phyloP scores from a whole-genome alignment of 2,329 filamentous ascomycete species.

The Furcasterigmium furcatum region DNA sequence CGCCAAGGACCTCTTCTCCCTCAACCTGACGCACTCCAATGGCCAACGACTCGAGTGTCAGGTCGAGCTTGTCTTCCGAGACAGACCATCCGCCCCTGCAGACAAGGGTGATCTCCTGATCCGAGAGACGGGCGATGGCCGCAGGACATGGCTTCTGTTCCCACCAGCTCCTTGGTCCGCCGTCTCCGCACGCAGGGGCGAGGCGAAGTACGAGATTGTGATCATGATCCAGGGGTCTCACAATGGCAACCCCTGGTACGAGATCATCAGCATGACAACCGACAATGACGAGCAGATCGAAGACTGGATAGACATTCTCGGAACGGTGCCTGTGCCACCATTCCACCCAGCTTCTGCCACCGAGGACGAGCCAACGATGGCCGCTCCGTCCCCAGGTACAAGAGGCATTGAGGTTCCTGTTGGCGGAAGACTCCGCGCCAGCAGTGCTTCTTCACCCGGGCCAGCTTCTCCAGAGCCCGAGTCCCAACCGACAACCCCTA shows the following conservation, averaged over 20 bases:
- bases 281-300: slow-evolving; percentile 73
- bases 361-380: slow-evolving; percentile 16
- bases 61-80: slow-evolving; percentile 81
- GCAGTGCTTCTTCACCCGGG: slow-evolving; percentile 3
- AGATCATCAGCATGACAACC: slow-evolving; percentile 74
- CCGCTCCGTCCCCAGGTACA: slow-evolving; percentile 6
- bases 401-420: slow-evolving; percentile 9
- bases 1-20: slow-evolving; percentile 84
- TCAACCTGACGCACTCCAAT: slow-evolving; percentile 83
- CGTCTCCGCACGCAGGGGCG: slow-evolving; percentile 78
- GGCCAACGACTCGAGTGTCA: slow-evolving; percentile 88
- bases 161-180: slow-evolving; percentile 74
- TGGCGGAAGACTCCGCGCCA: slow-evolving; percentile 7
- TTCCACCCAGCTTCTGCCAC: slow-evolving; percentile 28
- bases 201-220: slow-evolving; percentile 67
- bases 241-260: slow-evolving; percentile 71
- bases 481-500: slow-evolving; percentile 13
- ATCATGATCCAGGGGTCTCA: slow-evolving; percentile 79
- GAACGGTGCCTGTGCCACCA: slow-evolving; percentile 47
- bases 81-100: slow-evolving; percentile 65
- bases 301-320: slow-evolving; percentile 86
- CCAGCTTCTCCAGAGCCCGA: slow-evolving; percentile 13
- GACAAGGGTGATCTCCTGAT: slow-evolving; percentile 84
- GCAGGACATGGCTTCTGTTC: slow-evolving; percentile 79
- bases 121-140: slow-evolving; percentile 77